These are phyloP conservation scores for Akanthomyces lecanii DNA, from an alignment of 2,329 filamentous ascomycete genomes.

Conservation along the genomic window DNA sequence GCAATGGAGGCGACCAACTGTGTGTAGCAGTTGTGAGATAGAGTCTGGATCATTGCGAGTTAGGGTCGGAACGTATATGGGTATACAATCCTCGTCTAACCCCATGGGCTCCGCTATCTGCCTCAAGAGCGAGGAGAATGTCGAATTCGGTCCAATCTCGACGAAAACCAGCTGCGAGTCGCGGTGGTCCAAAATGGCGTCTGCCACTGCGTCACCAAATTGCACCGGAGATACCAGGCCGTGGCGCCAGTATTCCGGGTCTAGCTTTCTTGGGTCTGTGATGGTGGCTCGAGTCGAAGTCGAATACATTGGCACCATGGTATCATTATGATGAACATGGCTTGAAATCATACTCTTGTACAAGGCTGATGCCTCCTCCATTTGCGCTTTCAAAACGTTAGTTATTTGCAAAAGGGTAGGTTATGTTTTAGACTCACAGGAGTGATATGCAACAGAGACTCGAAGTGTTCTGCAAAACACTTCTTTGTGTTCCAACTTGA, in stretches of 20 bases:
- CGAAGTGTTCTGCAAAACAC: constrained; percentile 5
- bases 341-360: background rate
- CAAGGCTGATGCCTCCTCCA: background rate
- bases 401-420: background rate
- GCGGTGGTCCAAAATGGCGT: no score
- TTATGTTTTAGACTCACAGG: background rate
- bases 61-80: no score
- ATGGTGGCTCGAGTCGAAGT: background rate
- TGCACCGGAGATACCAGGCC: background rate
- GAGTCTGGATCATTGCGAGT: no score
- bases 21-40: no score
- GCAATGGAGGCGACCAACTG: no score
- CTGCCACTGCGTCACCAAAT: background rate
- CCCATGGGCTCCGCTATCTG: no score
- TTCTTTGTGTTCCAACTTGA: background rate
- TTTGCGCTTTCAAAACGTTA: background rate
- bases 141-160: background rate
- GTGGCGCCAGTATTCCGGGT: background rate
- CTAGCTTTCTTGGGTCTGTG: background rate
- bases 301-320: constrained; percentile 9
- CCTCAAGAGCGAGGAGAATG: background rate
- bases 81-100: no score
- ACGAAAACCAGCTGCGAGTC: background rate
- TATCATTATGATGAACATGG: background rate
- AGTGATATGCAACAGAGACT: constrained; percentile 4